These are phyloP conservation scores for Nosema muscidifuracis DNA, from an alignment of 371 early-diverging fungal species.

Conservation along the genomic window DNA sequence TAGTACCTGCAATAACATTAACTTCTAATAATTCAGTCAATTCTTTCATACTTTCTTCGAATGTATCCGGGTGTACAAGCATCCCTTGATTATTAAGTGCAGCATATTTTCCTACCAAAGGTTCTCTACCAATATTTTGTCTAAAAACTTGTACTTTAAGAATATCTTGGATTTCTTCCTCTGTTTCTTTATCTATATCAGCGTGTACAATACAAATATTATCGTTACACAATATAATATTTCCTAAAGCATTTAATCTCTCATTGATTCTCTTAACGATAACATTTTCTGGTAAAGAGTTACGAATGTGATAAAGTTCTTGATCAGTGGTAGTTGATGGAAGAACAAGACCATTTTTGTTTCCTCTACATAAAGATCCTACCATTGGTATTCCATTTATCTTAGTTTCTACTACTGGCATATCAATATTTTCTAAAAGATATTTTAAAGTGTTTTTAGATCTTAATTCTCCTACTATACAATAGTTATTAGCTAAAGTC, in stretches of 20 bases:
- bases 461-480: constrained; percentile 93
- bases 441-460: constrained; percentile 64
- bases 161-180: constrained; percentile 92
- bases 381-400: constrained; percentile 94
- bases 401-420: constrained; percentile 95
- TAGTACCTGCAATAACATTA: constrained; percentile 95
- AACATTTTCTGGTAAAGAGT: constrained; percentile 86
- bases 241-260: constrained; percentile 92
- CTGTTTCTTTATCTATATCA: constrained; percentile 81
- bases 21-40: constrained; percentile 89
- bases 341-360: constrained; percentile 88
- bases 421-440: constrained; percentile 75
- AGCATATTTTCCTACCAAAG: constrained; percentile 93
- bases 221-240: constrained; percentile 98
- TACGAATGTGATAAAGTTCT: constrained; percentile 93
- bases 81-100: constrained; percentile 95
- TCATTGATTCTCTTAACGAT: constrained; percentile 92
- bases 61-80: constrained; percentile 86
- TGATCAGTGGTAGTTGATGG: constrained; percentile 95
- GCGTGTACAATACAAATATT: constrained; percentile 96
- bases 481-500: constrained; percentile 93
- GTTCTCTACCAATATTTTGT: constrained; percentile 92
- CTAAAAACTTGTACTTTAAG: constrained; percentile 94
- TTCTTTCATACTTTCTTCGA: constrained; percentile 91
- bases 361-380: constrained; percentile 85